Evolutionary conservation across 495 filamentous ascomycete species (phyloP), one percentile per base, ranked within the genome.

Genomic region (Symbiotaphrina buchneri): DNA sequence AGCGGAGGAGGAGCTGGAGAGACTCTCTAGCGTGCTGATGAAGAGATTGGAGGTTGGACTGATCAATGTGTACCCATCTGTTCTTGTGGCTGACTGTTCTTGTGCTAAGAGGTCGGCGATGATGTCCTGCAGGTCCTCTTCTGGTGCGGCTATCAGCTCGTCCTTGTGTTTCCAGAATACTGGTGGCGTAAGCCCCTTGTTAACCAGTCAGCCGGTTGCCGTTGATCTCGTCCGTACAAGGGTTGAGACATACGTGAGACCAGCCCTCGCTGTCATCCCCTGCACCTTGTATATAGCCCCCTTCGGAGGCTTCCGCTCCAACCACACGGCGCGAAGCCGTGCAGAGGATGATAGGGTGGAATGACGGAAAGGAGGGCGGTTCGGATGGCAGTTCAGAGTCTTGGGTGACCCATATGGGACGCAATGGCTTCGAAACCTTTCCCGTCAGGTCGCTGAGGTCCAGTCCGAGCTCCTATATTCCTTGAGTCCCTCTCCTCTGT

Each of bases 191-290:
- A 94, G 52, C 0, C 53, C 77, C 75, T 24, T 63, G 51, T 21
- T 10, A 4, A 25, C 36, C n/a, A 45, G 24, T 11, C 13, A 13
- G 10, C 4, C 21, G 25, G n/a, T 20, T 21, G 14, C 24, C 24
- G 3, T 26, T 13, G 6, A 0, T 13, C 4, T n/a, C 10, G 11
- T 5, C 7, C 17, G 13, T 28, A 16, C n/a, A 19, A 26, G 7
- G n/a, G 6, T n/a, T 11, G 14, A 10, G 2, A 35, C 27, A 20
- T 18, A 43, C 57, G 23, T 29, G 27, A 10, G 80, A 71, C 87
- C 87, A 97, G 23, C 69, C 72, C 52, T 95, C 85, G 13, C 71
- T 78, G 44, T 95, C 85, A 51, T 95, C 85, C 4, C 74, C 85
- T 8, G 84, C 83, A 16, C 87, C 87, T 49, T 94, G 87, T 38